A percentile compares a stretch with the other conserved stretches of the same genome.
Conservation (phyloP, 768 basidiomycete species). For the Suillus alpinus region DNA sequence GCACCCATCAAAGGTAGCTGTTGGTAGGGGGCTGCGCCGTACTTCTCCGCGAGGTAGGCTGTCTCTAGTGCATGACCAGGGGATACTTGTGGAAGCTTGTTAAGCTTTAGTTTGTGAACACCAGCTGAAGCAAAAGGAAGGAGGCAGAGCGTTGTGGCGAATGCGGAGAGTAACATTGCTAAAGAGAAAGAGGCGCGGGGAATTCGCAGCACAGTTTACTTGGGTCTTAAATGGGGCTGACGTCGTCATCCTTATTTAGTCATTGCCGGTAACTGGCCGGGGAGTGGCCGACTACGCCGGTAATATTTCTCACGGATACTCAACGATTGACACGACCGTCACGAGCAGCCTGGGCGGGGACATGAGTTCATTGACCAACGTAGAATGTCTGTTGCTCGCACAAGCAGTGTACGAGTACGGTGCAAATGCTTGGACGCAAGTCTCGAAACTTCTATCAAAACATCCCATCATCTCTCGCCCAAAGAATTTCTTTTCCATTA, state of each 20-base stretch:
- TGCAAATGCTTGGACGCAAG: constrained; percentile 60
- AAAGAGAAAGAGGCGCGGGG: constrained; percentile 19
- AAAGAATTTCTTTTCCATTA: constrained; percentile 63
- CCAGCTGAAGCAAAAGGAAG: constrained; percentile 50
- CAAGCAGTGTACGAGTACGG: constrained; percentile 88
- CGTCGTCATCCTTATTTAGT: constrained; percentile 8
- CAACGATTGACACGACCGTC: constrained; percentile 6
- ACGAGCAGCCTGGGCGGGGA: background rate
- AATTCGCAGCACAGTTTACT: constrained; percentile 5
- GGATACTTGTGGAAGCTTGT: constrained; percentile 70
- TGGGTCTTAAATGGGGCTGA: constrained; percentile 26
- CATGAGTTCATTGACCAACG: constrained; percentile 25
- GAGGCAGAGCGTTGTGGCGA: constrained; percentile 37
- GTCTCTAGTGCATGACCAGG: constrained; percentile 68
- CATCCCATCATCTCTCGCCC: constrained; percentile 70
- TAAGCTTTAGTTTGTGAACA: constrained; percentile 84
- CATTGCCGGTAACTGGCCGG: constrained; percentile 12
- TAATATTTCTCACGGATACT: constrained; percentile 32
- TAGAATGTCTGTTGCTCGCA: constrained; percentile 79
- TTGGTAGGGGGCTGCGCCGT: constrained; percentile 53
- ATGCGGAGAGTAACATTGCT: constrained; percentile 43
- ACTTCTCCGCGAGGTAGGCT: constrained; percentile 92
- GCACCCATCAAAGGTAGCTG: constrained; percentile 68
- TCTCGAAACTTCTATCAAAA: constrained; percentile 62
- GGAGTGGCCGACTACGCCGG: constrained; percentile 8